These are phyloP conservation scores for Rhodotorula sp. DNA, from an alignment of 1,284 basidiomycete genomes.

Conservation along the genomic window DNA sequence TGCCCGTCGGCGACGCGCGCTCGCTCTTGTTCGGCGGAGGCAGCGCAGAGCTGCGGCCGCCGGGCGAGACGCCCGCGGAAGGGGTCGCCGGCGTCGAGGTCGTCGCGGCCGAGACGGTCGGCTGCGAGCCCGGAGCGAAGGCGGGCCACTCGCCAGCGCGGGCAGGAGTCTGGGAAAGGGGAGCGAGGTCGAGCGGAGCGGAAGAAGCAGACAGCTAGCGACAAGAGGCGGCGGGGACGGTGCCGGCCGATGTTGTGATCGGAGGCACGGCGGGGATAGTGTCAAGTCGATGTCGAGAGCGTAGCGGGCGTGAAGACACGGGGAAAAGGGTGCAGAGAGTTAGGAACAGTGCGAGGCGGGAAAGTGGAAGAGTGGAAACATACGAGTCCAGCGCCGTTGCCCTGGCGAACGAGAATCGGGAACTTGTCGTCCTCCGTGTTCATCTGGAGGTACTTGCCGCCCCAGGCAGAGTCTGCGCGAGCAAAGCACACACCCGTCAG, in stretches of 20 bases:
- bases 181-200: constrained; percentile 87
- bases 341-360: background rate
- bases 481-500: background rate
- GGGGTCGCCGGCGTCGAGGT: constrained; percentile 28
- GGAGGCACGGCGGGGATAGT: background rate
- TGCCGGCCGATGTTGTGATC: too few species aligned
- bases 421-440: constrained; percentile 86
- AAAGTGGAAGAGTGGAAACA: background rate
- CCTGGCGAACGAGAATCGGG: constrained; percentile 55
- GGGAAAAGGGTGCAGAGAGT: background rate
- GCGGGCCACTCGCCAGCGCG: constrained; percentile 72
- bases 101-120: constrained; percentile 23
- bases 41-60: constrained; percentile 16
- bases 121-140: constrained; percentile 59
- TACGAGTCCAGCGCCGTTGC: constrained; percentile 36
- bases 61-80: constrained; percentile 15
- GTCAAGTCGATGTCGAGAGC: background rate
- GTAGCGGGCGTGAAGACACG: background rate
- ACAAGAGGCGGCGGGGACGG: background rate
- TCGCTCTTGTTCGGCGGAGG: constrained; percentile 9
- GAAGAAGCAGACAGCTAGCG: constrained; percentile 73
- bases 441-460: constrained; percentile 81
- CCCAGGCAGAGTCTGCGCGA: constrained; percentile 58
- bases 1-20: constrained; percentile 14
- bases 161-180: constrained; percentile 72